These are phyloP conservation scores for Scedosporium apiospermum DNA, from an alignment of 2,329 filamentous ascomycete species.

Conservation along the genomic window DNA sequence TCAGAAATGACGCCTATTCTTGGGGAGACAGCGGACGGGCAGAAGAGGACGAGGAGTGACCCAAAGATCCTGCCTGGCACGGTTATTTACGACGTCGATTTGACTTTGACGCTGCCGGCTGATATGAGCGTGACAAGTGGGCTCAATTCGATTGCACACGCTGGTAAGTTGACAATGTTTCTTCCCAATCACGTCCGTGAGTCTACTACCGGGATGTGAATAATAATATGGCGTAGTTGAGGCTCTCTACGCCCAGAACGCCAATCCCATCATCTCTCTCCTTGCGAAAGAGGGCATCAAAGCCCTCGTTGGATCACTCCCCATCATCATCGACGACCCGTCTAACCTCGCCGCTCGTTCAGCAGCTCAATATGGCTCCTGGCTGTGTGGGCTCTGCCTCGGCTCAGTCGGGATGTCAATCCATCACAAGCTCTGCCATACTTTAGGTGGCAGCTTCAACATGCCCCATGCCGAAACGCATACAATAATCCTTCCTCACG, in stretches of 20 bases:
- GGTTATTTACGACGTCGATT: conserved; percentile 56
- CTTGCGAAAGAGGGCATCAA: conserved; percentile 48
- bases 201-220: no score
- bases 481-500: conserved; percentile 52
- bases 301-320: conserved; percentile 42
- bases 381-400: conserved; percentile 53
- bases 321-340: conserved; percentile 37
- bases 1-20: conserved; percentile 58
- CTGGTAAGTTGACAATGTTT: conserved; percentile 14
- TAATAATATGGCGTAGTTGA: no score
- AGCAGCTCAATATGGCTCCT: conserved; percentile 50
- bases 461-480: conserved; percentile 59
- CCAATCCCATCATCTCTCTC: conserved; percentile 49
- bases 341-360: conserved; percentile 35
- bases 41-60: conserved; percentile 48
- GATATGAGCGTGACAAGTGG: conserved; percentile 47
- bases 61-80: conserved; percentile 49
- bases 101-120: conserved; percentile 48
- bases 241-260: conserved; percentile 51
- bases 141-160: conserved; percentile 57
- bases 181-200: no score
- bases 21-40: conserved; percentile 49
- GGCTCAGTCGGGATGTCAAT: conserved; percentile 53
- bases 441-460: conserved; percentile 52
- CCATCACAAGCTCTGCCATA: conserved; percentile 61